phyloP scores from a whole-genome alignment of 1,139 yeast species.

The Yamadazyma dendronema region DNA sequence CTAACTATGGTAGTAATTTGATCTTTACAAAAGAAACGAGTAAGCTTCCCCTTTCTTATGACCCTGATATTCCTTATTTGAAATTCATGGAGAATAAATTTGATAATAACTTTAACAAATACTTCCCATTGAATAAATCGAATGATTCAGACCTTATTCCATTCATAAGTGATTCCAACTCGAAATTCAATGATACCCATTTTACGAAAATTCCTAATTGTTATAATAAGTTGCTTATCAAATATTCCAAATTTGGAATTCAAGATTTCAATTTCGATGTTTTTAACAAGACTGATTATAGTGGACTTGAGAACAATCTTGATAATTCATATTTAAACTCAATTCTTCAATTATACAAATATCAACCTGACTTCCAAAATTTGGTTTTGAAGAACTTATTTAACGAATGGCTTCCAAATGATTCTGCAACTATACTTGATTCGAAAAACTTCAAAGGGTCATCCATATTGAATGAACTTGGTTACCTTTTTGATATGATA shows the following conservation, averaged over 20 bases:
- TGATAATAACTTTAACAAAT: conserved; percentile 48
- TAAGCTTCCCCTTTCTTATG: conserved; percentile 47
- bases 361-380: conserved; percentile 70
- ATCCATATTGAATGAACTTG: conserved; percentile 73
- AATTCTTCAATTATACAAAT: conserved; percentile 77
- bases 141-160: conserved; percentile 46
- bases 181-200: conserved; percentile 21
- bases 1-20: conserved; percentile 72
- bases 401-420: conserved; percentile 56
- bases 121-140: conserved; percentile 36
- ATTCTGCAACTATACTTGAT: conserved; percentile 24
- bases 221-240: conserved; percentile 70
- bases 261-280: conserved; percentile 90
- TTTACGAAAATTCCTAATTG: conserved; percentile 60
- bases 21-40: conserved; percentile 55
- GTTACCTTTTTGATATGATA: conserved; percentile 90
- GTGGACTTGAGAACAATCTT: conserved; percentile 89
- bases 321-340: conserved; percentile 83
- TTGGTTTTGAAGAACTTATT: conserved; percentile 55
- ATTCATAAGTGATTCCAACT: conserved; percentile 69
- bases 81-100: conserved; percentile 39
- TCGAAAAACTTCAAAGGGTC: conserved; percentile 42
- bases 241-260: conserved; percentile 88
- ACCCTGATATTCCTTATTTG: conserved; percentile 51
- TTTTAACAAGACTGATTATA: conserved; percentile 68